Conservation (phyloP, 495 filamentous ascomycete species). For the Talaromyces wortmannii region DNA sequence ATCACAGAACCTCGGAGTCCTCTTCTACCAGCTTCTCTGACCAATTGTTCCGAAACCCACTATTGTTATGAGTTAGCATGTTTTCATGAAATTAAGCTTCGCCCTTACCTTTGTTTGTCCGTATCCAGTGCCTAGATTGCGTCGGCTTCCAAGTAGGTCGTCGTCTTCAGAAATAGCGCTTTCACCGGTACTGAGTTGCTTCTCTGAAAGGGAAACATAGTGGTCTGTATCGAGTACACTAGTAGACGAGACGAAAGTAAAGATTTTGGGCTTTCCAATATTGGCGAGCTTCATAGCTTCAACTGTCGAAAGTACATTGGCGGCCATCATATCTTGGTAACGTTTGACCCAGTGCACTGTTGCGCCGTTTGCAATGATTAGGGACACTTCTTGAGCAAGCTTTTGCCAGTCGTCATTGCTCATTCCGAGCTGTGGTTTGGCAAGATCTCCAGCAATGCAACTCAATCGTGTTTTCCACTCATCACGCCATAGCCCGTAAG, state of each 20-base stretch:
- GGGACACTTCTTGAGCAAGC: conserved; percentile 59
- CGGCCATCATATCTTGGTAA: conserved; percentile 66
- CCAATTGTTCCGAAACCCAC: conserved; percentile 75
- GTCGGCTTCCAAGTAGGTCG: conserved; percentile 56
- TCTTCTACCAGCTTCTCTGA: conserved; percentile 69
- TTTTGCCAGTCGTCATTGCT: conserved; percentile 52
- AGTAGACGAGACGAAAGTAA: conserved; percentile 84
- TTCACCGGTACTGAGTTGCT: conserved; percentile 43
- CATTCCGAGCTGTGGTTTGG: conserved; percentile 65
- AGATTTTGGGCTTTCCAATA: conserved; percentile 68
- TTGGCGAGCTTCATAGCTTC: conserved; percentile 71
- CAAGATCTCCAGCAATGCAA: conserved; percentile 66
- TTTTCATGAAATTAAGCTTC: neutral
- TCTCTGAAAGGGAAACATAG: conserved; percentile 68
- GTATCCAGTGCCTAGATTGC: conserved; percentile 75
- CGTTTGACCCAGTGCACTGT: conserved; percentile 80
- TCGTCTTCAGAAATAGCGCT: conserved; percentile 55
- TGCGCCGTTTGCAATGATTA: conserved; percentile 89
- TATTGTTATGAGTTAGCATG: neutral
- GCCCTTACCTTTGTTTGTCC: conserved; percentile 64
- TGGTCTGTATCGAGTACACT: conserved; percentile 73
- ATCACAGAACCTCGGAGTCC: conserved; percentile 73
- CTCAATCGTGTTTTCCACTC: conserved; percentile 58
- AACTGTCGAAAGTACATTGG: conserved; percentile 79
- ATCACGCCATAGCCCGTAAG: conserved; percentile 77